Conservation (phyloP, 345 rosid genomes). For the Sapria himalayana region DNA sequence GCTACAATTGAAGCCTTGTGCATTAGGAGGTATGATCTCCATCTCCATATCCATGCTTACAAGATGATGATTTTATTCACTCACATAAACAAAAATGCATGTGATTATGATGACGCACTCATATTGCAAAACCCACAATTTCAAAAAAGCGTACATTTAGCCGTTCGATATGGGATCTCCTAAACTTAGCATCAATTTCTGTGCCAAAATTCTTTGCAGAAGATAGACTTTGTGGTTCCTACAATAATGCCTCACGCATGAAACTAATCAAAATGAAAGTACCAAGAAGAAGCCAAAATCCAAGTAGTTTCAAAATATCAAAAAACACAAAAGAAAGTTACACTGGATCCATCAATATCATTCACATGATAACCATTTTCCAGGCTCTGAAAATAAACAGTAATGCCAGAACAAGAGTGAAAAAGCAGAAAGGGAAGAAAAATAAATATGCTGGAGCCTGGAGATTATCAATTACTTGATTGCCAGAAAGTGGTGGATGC, state of each 20-base stretch:
- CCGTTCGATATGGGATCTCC: constrained; percentile 56
- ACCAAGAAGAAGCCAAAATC: constrained; percentile 3
- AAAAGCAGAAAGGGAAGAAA: constrained; percentile 4
- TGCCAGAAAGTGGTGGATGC: constrained; percentile 24
- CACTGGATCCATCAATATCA: constrained; percentile 32
- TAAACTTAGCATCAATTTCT: constrained; percentile 46
- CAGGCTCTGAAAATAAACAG: constrained; percentile 28
- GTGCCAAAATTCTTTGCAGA: constrained; percentile 38
- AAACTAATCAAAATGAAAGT: constrained; percentile 5
- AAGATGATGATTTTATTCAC: too few species aligned
- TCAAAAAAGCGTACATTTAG: constrained; percentile 45
- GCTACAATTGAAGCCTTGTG: too few species aligned
- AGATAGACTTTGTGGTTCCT: constrained; percentile 51
- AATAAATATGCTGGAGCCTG: too few species aligned
- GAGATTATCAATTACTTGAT: too few species aligned
- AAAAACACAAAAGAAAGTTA: constrained; percentile 15
- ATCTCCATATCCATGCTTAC: too few species aligned
- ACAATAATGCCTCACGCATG: constrained; percentile 11
- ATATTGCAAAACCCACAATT: constrained; percentile 5
- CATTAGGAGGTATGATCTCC: too few species aligned
- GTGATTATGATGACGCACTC: too few species aligned
- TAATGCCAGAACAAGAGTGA: background rate
- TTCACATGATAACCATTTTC: constrained; percentile 68
- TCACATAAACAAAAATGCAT: constrained; percentile 5
- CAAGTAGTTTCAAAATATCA: constrained; percentile 3